Evolutionary conservation across 2,329 filamentous ascomycete genomes (phyloP), one percentile per base, ranked within the genome.

Genomic region (Arthrobotrys entomopaga): DNA sequence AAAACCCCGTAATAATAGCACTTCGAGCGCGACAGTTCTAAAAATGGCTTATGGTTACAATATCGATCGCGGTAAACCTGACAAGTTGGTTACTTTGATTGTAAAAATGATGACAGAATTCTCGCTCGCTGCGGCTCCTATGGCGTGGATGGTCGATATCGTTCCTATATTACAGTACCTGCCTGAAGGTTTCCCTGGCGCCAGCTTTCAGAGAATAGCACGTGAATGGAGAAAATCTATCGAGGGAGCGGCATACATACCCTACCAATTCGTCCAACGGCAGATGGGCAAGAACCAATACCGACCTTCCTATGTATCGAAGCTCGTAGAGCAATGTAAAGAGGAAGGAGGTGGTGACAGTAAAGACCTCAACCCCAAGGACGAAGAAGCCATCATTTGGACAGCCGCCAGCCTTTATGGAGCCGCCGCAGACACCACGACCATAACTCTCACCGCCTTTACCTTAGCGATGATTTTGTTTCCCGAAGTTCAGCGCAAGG

Each of bases 381-480:
- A 75, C 24, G 65, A 70, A 19, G 46, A 72, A 8, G 72, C 72
- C 19, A 75, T 75, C 40, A 69, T 57, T 29, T 75, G 59, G 66
- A 72, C 72, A n/a, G 54, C 64, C 19, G 64, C 56, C 3, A 60
- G 48, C 1, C 81, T 84, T 0, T 85, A 85, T 26, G 84, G 83
- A 38, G 83, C 80, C 6, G 83, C 81, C 19, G 82, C 82, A 5
- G 84, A 84, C 77, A 86, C 84, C 1, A 83, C 82, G 0, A 81
- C 81, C 38, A 79, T 79, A 34, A 82, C 81, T 0, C 80, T 86
- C 3, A 78, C 81, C 29, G 81, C 79, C 3, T 84, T 85, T 72
- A 79, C 84, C 0, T 80, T 83, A 19, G 85, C 85, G 4, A 85
- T 86, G 84, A 82, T 82, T 53, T 82, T 83, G 10, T 84, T 83